These are phyloP conservation scores for Penicillium alfredii DNA, from an alignment of 495 filamentous ascomycete genomes.

Conservation along the genomic window DNA sequence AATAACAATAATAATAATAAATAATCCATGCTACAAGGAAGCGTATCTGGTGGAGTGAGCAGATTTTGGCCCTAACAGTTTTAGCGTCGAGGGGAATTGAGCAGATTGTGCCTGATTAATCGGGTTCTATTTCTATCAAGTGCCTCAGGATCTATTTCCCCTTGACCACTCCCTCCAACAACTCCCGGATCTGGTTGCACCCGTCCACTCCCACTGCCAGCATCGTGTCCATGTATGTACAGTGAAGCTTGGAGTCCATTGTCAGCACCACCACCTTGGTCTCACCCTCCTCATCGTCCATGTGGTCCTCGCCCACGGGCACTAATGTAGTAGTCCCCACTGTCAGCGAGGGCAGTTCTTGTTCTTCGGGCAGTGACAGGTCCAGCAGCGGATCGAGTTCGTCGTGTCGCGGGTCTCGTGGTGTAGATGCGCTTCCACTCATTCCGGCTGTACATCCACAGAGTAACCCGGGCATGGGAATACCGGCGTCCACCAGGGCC, in stretches of 20 bases:
- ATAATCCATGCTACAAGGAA: too few species aligned
- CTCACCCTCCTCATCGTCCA: slow-evolving; percentile 35
- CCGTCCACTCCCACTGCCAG: slow-evolving; percentile 86
- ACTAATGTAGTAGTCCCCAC: slow-evolving; percentile 66
- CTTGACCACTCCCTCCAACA: slow-evolving; percentile 57
- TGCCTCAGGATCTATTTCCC: too few species aligned
- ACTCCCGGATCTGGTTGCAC: slow-evolving; percentile 75
- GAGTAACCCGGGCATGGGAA: slow-evolving; percentile 89
- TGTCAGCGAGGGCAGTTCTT: slow-evolving; percentile 83
- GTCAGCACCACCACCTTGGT: slow-evolving; percentile 75
- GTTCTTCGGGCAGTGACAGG: slow-evolving; percentile 78
- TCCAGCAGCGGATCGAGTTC: slow-evolving; percentile 84
- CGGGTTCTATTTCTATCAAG: too few species aligned
- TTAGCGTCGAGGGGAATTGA: slow-evolving; percentile 24
- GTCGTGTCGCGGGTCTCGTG: slow-evolving; percentile 51
- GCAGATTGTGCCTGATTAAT: slow-evolving; percentile 21
- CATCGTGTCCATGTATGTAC: slow-evolving; percentile 80
- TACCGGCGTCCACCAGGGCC: slow-evolving; percentile 86
- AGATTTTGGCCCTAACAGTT: slow-evolving; percentile 3
- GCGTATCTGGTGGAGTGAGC: not conserved
- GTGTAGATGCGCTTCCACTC: slow-evolving; percentile 54
- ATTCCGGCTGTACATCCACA: slow-evolving; percentile 82
- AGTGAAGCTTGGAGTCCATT: slow-evolving; percentile 77
- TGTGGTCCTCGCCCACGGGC: slow-evolving; percentile 31
- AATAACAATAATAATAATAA: too few species aligned